These are phyloP conservation scores for Globisporangium abappressorium DNA, from an alignment of 352 stramenopile species.

Conservation along the genomic window DNA sequence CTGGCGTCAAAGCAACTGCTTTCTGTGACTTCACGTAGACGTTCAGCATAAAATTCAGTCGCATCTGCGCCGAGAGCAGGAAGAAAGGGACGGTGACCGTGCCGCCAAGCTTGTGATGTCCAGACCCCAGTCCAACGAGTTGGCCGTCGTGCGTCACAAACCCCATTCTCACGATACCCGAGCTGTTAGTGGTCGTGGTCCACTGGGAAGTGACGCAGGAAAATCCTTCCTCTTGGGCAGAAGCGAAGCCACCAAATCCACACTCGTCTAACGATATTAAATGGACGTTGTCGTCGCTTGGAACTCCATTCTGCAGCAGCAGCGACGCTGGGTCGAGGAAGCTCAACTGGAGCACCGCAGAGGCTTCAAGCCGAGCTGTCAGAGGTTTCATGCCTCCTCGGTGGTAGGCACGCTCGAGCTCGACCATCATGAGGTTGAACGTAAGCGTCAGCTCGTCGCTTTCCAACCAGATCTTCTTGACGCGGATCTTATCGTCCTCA, in stretches of 20 bases:
- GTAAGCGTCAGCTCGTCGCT: background rate
- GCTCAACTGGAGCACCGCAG: background rate
- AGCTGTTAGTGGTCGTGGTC: too few relatives aligned
- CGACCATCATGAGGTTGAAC: background rate
- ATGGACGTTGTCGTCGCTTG: background rate
- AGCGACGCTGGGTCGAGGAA: constrained; percentile 5
- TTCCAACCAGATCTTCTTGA: background rate
- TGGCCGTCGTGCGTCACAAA: background rate
- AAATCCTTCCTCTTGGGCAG: background rate
- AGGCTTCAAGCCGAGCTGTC: background rate
- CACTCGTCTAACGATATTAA: background rate
- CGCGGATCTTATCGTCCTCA: background rate
- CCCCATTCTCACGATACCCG: background rate
- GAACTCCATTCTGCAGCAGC: background rate
- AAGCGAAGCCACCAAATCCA: background rate
- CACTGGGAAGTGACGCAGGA: background rate
- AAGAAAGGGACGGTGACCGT: background rate
- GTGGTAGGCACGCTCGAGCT: background rate
- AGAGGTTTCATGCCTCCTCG: background rate
- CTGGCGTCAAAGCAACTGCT: background rate
- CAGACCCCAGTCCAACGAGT: background rate
- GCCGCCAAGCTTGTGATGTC: background rate
- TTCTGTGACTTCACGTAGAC: background rate
- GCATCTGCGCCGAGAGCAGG: background rate
- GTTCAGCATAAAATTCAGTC: background rate